phyloP scores from a whole-genome alignment of 2,329 filamentous ascomycete genomes.

The Apiospora koreana region DNA sequence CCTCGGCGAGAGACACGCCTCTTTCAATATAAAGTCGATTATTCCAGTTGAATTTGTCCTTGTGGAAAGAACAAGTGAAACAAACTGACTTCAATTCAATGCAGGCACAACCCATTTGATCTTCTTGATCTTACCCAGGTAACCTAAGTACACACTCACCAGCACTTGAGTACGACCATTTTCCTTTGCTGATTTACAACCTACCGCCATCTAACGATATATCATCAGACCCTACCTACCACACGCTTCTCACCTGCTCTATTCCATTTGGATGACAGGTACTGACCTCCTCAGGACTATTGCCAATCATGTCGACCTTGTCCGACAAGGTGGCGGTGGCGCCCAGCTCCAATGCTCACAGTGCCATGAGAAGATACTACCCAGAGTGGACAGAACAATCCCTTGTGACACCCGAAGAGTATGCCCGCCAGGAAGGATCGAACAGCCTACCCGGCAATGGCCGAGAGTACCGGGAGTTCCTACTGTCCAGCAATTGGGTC shows the following conservation, averaged over 20 bases:
- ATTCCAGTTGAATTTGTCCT: background rate
- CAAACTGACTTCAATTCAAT: background rate
- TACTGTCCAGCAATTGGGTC: conserved; percentile 15
- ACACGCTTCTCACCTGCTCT: background rate
- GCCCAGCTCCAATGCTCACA: background rate
- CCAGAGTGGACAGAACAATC: background rate
- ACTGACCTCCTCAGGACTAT: too few relatives aligned
- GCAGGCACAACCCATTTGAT: background rate
- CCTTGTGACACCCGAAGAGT: background rate
- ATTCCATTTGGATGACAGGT: background rate
- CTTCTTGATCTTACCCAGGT: too few relatives aligned
- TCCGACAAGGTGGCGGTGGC: background rate
- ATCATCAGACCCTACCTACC: background rate
- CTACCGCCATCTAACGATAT: background rate
- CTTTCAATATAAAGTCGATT: background rate
- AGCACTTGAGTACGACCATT: background rate
- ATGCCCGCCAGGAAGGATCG: background rate
- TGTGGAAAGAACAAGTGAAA: background rate
- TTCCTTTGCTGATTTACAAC: background rate
- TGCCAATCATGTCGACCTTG: background rate
- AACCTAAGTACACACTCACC: too few relatives aligned
- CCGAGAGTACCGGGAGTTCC: conserved; percentile 7
- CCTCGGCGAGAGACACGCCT: background rate
- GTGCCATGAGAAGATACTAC: background rate
- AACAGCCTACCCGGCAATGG: background rate